Conservation (phyloP, 495 filamentous ascomycete species). For the Daldinia vernicosa region DNA sequence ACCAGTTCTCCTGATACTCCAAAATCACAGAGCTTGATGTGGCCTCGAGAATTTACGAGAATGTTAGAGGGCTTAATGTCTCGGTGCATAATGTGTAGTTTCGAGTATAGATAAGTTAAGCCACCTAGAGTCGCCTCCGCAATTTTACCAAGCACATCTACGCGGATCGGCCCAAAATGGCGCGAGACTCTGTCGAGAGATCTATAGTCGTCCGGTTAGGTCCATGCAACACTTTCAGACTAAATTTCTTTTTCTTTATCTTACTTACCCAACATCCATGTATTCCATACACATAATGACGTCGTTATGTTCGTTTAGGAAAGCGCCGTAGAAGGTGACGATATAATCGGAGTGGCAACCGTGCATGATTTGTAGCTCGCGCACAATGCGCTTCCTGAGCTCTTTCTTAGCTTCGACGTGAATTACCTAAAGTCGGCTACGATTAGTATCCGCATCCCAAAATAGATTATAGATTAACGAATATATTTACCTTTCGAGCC, state of each 20-base stretch:
- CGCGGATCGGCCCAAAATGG: slow-evolving; percentile 91
- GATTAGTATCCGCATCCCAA: slow-evolving; percentile 5
- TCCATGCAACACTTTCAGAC: background rate
- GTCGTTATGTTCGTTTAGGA: slow-evolving; percentile 93
- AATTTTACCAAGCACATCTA: slow-evolving; percentile 99
- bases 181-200: slow-evolving; percentile 95
- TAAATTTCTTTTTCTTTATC: background rate
- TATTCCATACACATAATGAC: slow-evolving; percentile 99
- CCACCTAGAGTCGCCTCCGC: slow-evolving; percentile 96
- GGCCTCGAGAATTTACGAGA: slow-evolving; percentile 89
- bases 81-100: slow-evolving; percentile 96
- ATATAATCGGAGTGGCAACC: slow-evolving; percentile 97
- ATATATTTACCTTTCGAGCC: slow-evolving; percentile 84
- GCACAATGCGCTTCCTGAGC: slow-evolving; percentile 92
- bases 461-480: background rate
- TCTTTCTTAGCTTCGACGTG: slow-evolving; percentile 98
- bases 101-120: slow-evolving; percentile 91
- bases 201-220: slow-evolving; percentile 62
- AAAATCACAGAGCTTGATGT: slow-evolving; percentile 98
- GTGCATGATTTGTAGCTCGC: slow-evolving; percentile 97
- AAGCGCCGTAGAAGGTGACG: slow-evolving; percentile 96
- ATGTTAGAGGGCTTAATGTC: slow-evolving; percentile 99
- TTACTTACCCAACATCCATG: slow-evolving; percentile 93
- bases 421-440: slow-evolving; percentile 72
- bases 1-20: slow-evolving; percentile 95